Evolutionary conservation across 495 filamentous ascomycete genomes (phyloP).

Genomic region (Hypomontagnella submonticulosa): DNA sequence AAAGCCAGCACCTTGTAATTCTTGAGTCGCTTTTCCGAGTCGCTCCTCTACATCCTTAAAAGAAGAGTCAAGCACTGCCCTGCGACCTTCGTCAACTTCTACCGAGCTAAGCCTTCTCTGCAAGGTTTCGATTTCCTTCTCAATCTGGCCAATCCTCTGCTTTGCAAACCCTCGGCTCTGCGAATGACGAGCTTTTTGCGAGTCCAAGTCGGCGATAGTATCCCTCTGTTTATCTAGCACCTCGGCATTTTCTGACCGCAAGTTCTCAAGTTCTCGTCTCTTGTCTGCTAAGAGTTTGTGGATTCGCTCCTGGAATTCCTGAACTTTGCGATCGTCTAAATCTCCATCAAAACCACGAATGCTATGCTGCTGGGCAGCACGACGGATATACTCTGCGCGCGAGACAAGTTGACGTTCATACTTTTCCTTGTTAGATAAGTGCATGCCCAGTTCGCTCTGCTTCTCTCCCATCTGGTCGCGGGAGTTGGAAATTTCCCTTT

Average conservation of each 20-base stretch:
- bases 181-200: conserved; percentile 71
- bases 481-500: conserved; percentile 66
- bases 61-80: conserved; percentile 76
- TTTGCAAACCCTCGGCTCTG: conserved; percentile 76
- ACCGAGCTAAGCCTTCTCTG: conserved; percentile 75
- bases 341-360: conserved; percentile 86
- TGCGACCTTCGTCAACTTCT: conserved; percentile 83
- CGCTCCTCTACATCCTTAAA: conserved; percentile 73
- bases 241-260: conserved; percentile 75
- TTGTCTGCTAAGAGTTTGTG: conserved; percentile 80
- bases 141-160: conserved; percentile 74
- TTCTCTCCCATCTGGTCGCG: conserved; percentile 73
- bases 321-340: conserved; percentile 76
- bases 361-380: conserved; percentile 79
- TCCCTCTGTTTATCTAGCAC: conserved; percentile 74
- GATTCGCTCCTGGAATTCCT: conserved; percentile 80
- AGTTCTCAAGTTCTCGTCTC: conserved; percentile 75
- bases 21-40: conserved; percentile 69
- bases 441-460: conserved; percentile 83
- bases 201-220: conserved; percentile 73
- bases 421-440: conserved; percentile 84
- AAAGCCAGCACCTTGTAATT: conserved; percentile 69
- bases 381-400: conserved; percentile 77
- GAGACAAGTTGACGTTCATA: conserved; percentile 80
- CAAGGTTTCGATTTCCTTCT: conserved; percentile 69